These are phyloP conservation scores for Orbilia javanica DNA, from an alignment of 2,329 filamentous ascomycete genomes.

Conservation along the genomic window DNA sequence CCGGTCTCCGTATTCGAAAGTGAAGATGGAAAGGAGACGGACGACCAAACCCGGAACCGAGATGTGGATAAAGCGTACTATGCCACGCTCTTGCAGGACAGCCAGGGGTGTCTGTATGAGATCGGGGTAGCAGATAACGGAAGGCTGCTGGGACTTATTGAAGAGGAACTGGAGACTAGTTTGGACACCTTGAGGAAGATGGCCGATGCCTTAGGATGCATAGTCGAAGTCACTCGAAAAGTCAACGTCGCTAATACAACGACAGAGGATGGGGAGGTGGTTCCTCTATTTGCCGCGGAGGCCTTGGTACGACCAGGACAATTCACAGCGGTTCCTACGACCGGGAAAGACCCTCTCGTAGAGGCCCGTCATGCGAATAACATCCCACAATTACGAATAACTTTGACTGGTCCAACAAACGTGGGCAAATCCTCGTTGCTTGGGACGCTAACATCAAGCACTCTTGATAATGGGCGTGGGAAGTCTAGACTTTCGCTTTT, in stretches of 20 bases:
- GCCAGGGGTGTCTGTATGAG: slow-evolving; percentile 91
- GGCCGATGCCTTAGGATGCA: slow-evolving; percentile 91
- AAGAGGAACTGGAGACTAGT: slow-evolving; percentile 93
- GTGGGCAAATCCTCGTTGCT: slow-evolving; percentile 93
- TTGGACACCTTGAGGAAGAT: slow-evolving; percentile 86
- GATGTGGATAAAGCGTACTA: slow-evolving; percentile 64
- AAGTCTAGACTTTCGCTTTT: slow-evolving; percentile 88
- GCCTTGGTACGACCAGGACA: slow-evolving; percentile 84
- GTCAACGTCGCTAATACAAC: slow-evolving; percentile 77
- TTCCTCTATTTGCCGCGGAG: slow-evolving; percentile 83
- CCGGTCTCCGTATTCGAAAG: slow-evolving; percentile 66
- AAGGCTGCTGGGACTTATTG: slow-evolving; percentile 85
- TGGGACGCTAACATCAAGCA: slow-evolving; percentile 87
- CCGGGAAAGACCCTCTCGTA: slow-evolving; percentile 19
- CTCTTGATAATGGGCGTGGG: slow-evolving; percentile 89
- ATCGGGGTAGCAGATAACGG: slow-evolving; percentile 97
- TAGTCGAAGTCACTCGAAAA: slow-evolving; percentile 82
- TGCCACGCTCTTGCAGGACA: slow-evolving; percentile 86
- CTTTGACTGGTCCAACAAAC: slow-evolving; percentile 87
- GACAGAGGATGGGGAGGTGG: slow-evolving; percentile 73
- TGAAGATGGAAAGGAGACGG: slow-evolving; percentile 64
- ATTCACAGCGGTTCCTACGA: slow-evolving; percentile 63
- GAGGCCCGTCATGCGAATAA: slow-evolving; percentile 58
- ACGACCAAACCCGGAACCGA: slow-evolving; percentile 71
- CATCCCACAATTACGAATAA: slow-evolving; percentile 81